These are phyloP conservation scores for Platismatia glauca DNA, from an alignment of 495 filamentous ascomycete species.

Conservation along the genomic window DNA sequence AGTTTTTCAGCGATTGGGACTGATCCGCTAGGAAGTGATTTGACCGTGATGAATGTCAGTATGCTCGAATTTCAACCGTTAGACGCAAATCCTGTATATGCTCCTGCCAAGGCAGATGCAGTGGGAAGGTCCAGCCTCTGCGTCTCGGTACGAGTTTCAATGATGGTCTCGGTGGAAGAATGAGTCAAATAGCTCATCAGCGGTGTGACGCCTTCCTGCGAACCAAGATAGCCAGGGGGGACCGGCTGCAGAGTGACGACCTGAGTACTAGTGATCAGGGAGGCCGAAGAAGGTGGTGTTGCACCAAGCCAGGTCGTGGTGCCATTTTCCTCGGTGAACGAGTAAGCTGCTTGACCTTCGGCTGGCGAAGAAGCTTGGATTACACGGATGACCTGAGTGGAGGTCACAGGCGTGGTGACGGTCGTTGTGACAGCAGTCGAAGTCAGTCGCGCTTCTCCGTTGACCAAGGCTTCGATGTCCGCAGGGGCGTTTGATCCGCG, in stretches of 20 bases:
- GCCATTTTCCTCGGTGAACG: slow-evolving; percentile 18
- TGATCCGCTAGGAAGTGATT: not conserved
- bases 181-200: slow-evolving; percentile 8
- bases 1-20: not conserved
- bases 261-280: slow-evolving; percentile 8
- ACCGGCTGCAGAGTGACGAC: slow-evolving; percentile 13
- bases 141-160: slow-evolving; percentile 4
- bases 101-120: slow-evolving; percentile 4
- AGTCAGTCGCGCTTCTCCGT: slow-evolving; percentile 9
- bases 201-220: not conserved
- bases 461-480: not conserved
- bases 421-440: slow-evolving; percentile 6
- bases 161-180: slow-evolving; percentile 8
- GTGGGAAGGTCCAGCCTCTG: not conserved
- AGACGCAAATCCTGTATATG: slow-evolving; percentile 12
- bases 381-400: slow-evolving; percentile 11
- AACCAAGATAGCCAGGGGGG: not conserved
- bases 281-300: slow-evolving; percentile 5
- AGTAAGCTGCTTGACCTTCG: slow-evolving; percentile 9
- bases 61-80: slow-evolving; percentile 23
- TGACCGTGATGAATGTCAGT: slow-evolving; percentile 8
- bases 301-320: slow-evolving; percentile 18
- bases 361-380: slow-evolving; percentile 5
- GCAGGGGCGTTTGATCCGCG: not conserved
- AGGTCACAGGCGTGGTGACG: slow-evolving; percentile 9